Percentiles rank a stretch among this genome's conserved stretches.
Conservation (phyloP, 2,329 filamentous ascomycete genomes). For the Diplodia sapinea region DNA sequence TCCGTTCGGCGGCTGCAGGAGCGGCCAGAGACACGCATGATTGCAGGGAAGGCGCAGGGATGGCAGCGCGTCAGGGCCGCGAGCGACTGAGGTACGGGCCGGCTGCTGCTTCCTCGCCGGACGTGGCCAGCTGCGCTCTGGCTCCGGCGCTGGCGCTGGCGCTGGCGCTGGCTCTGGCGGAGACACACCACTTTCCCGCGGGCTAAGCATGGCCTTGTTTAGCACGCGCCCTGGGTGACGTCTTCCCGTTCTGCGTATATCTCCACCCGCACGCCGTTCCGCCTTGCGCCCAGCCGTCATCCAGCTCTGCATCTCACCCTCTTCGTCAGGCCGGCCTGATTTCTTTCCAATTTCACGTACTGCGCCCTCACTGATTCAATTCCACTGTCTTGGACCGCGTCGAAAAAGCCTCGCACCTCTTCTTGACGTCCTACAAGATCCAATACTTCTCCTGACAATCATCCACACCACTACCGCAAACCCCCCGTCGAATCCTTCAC, state of each 20-base stretch:
- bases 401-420: slow-evolving; percentile 18
- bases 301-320: background rate
- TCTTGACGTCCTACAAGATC: slow-evolving; percentile 18
- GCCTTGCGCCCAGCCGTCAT: background rate
- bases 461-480: background rate
- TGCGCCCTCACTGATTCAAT: background rate
- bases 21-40: background rate
- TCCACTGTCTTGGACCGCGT: background rate
- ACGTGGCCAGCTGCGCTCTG: background rate
- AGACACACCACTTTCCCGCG: slow-evolving; percentile 12
- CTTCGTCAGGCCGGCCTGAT: background rate
- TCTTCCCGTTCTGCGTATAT: background rate
- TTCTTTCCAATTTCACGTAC: background rate
- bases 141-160: too few species aligned
- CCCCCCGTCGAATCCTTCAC: slow-evolving; percentile 7
- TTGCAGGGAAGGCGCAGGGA: background rate
- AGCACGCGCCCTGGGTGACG: slow-evolving; percentile 11
- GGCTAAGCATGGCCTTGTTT: slow-evolving; percentile 9
- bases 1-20: too few species aligned
- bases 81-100: background rate
- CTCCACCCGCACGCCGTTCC: background rate
- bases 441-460: slow-evolving; percentile 30
- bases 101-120: background rate
- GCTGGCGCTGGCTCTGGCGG: too few species aligned
- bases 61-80: background rate